Evolutionary conservation across 257 asterid species (phyloP), one percentile per base, ranked within the genome.

Genomic region (Knoxia roxburghii): DNA sequence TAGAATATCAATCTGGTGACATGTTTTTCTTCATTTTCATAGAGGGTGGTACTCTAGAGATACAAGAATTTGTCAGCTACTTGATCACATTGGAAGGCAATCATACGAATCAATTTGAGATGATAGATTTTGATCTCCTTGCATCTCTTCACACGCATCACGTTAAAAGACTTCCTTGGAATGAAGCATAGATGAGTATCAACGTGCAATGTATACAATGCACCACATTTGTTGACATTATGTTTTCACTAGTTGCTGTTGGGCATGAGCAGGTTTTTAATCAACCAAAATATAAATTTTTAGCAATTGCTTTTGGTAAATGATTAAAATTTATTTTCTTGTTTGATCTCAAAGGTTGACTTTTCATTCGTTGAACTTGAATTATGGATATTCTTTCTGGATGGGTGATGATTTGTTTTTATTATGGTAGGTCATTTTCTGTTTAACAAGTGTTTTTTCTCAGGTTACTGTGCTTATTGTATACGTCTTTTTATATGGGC

Each of bases 381-480:
- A 23, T 53, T 4, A 51, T 24, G 39, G 3, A 12, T 76, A 24
- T 68, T 67, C 61, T 53, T 68, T 43, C 58, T 51, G 46, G 65
- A 66, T 55, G 33, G 57, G 21, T 33, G 65, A 48, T 15, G 15
- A 11, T 1, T 18, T 17, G 17, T 7, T 30, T 58, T 20, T 32
- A 29, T 58, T 17, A 59, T 32, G 54, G 64, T 77, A 14, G 61
- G 3, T 27, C 3, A 54, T 48, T 76, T 76, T 51, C 74, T 69
- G n/a, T n/a, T 61, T 58, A 41, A 64, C 52, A 40, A 21, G 21
- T 30, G 24, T 51, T 54, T 74, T 58, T 82, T 82, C 21, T 71
- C 96, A 94, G 99, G 75, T 87, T 46, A 90, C 99, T 7, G 95
- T 90, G 73, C 88, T 94, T 55, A 84, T 85, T 6, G 96, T 82